Percentiles rank a stretch among this genome's conserved stretches.
Conservation (phyloP, 2,329 filamentous ascomycete species). For the Aspergillus sp. region DNA sequence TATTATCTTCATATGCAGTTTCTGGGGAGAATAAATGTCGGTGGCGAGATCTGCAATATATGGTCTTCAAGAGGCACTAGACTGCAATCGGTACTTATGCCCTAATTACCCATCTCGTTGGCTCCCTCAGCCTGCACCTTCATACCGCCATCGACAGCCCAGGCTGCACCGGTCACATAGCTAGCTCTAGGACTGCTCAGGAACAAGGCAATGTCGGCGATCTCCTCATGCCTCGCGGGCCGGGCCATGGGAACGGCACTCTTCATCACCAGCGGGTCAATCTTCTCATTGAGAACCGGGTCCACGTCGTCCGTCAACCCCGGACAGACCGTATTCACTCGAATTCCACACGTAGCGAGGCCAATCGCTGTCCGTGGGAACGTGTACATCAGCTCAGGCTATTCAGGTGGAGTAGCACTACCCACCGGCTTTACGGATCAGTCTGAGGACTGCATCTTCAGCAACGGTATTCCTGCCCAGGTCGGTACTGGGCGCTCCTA, state of each 20-base stretch:
- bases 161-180: slow-evolving; percentile 7
- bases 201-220: slow-evolving; percentile 8
- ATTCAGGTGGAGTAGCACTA: slow-evolving; percentile 9
- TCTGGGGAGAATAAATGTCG: too few relatives aligned
- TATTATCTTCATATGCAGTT: too few relatives aligned
- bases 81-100: too few relatives aligned
- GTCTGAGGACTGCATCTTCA: slow-evolving; percentile 46
- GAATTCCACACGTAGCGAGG: slow-evolving; percentile 25
- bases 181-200: slow-evolving; percentile 7
- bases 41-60: too few relatives aligned
- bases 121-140: background rate
- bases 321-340: slow-evolving; percentile 35
- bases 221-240: slow-evolving; percentile 27
- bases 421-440: slow-evolving; percentile 41
- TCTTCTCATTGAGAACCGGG: background rate
- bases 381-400: background rate
- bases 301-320: slow-evolving; percentile 23
- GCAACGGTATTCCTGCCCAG: slow-evolving; percentile 30
- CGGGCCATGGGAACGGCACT: slow-evolving; percentile 18
- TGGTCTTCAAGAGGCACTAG: too few relatives aligned
- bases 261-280: slow-evolving; percentile 15
- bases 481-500: slow-evolving; percentile 29
- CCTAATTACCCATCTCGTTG: too few relatives aligned
- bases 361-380: slow-evolving; percentile 22
- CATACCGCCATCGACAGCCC: slow-evolving; percentile 10